Conservation (phyloP, 2,329 filamentous ascomycete species). For the Diaporthe destruens region DNA sequence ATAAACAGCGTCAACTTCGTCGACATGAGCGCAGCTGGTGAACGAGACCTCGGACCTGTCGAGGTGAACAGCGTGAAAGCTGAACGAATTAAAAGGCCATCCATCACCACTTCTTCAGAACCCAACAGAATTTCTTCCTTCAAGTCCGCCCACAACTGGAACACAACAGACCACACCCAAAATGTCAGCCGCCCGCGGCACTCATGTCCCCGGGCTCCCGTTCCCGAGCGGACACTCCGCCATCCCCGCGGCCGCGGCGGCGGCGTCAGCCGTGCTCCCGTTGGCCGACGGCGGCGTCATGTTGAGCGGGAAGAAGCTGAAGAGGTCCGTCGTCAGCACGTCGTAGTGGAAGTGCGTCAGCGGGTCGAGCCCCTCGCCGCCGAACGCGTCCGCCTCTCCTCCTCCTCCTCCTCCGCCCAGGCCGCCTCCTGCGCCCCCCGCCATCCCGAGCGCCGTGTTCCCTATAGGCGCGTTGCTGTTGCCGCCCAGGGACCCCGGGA, state of each 20-base stretch:
- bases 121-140: not conserved
- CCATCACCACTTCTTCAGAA: not conserved
- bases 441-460: slow-evolving; percentile 12
- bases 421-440: not conserved
- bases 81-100: not conserved
- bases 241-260: not conserved
- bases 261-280: not conserved
- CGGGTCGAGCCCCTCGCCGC: slow-evolving; percentile 38
- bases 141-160: not conserved
- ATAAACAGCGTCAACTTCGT: not conserved
- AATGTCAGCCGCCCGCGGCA: not conserved
- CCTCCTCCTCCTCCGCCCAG: slow-evolving; percentile 4
- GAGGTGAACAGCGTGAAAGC: too few species aligned
- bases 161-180: not conserved
- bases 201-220: slow-evolving; percentile 5
- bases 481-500: slow-evolving; percentile 16
- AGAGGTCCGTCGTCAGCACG: slow-evolving; percentile 48
- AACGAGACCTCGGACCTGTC: not conserved
- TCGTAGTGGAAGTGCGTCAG: slow-evolving; percentile 44
- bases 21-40: not conserved
- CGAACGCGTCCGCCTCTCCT: not conserved
- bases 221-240: slow-evolving; percentile 8
- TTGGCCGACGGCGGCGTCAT: slow-evolving; percentile 41
- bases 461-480: slow-evolving; percentile 8
- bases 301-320: slow-evolving; percentile 47